phyloP scores from a whole-genome alignment of 2,329 filamentous ascomycete species.

The Exophiala sp. region DNA sequence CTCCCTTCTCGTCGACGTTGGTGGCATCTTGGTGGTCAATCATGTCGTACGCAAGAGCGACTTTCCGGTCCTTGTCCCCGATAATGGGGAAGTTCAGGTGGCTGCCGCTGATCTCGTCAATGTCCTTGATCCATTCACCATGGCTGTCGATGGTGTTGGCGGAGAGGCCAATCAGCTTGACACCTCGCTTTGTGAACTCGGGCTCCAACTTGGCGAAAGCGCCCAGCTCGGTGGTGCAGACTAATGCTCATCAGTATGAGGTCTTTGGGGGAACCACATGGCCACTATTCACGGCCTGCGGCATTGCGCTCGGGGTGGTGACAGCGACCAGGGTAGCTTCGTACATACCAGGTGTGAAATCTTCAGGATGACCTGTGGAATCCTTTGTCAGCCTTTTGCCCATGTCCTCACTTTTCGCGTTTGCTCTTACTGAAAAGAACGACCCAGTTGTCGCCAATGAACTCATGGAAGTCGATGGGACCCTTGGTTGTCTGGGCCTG shows the following conservation, averaged over 20 bases:
- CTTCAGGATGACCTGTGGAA: constrained; percentile 40
- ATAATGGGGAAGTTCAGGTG: constrained; percentile 41
- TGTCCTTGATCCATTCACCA: constrained; percentile 51
- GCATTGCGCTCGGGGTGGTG: neutral
- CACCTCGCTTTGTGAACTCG: constrained; percentile 56
- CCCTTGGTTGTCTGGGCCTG: constrained; percentile 61
- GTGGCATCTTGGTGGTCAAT: constrained; percentile 38
- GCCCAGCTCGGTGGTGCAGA: constrained; percentile 56
- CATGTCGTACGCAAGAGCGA: constrained; percentile 41
- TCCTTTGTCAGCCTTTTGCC: neutral
- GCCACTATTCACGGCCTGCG: neutral
- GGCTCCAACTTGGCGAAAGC: constrained; percentile 60
- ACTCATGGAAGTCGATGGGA: constrained; percentile 65
- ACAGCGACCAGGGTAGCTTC: neutral
- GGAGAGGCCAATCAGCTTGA: constrained; percentile 57
- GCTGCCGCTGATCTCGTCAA: constrained; percentile 38
- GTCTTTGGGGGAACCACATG: neutral
- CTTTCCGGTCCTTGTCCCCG: constrained; percentile 40
- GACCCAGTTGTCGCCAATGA: constrained; percentile 64
- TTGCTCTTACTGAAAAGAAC: constrained; percentile 51
- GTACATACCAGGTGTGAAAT: constrained; percentile 28
- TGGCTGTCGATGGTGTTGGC: constrained; percentile 54
- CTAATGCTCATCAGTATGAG: constrained; percentile 8
- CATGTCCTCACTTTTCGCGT: neutral
- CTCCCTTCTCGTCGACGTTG: constrained; percentile 43